These are phyloP conservation scores for Xylogone sp. DNA, from an alignment of 2,329 filamentous ascomycete genomes.

Conservation along the genomic window DNA sequence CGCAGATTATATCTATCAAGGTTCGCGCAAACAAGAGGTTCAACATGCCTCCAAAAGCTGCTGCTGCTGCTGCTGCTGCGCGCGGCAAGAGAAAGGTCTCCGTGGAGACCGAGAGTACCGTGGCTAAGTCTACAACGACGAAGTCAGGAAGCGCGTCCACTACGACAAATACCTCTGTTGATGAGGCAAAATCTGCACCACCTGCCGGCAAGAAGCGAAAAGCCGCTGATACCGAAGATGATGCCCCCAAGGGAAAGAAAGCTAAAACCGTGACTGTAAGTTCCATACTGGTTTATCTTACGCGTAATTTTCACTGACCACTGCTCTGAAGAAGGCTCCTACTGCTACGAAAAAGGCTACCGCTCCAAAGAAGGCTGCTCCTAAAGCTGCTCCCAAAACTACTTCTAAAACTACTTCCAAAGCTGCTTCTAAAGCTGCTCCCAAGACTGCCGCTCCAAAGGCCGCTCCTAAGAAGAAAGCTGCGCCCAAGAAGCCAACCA, in stretches of 20 bases:
- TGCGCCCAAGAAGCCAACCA: constrained; percentile 2
- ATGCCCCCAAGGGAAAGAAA: constrained; percentile 16
- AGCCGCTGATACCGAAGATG: constrained; percentile 8
- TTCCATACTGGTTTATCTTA: neutral
- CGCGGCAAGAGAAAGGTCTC: constrained; percentile 4
- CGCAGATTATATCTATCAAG: neutral
- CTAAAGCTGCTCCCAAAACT: constrained; percentile 15
- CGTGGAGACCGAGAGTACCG: constrained; percentile 1
- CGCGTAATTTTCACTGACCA: neutral
- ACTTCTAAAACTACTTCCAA: constrained; percentile 12
- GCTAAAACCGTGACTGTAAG: constrained; percentile 8
- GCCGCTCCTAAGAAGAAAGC: constrained; percentile 10
- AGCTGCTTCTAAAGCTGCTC: constrained; percentile 9
- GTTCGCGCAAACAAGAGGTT: neutral
- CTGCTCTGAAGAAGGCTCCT: constrained; percentile 14
- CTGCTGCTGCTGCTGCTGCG: constrained; percentile 7
- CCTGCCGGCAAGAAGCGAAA: constrained; percentile 18
- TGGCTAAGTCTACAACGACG: neutral
- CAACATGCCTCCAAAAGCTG: constrained; percentile 18
- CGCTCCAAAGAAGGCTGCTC: constrained; percentile 2
- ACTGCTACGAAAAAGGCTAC: constrained; percentile 12
- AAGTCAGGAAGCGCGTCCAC: constrained; percentile 19
- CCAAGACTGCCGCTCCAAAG: constrained; percentile 8
- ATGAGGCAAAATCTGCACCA: constrained; percentile 10
- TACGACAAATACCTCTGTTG: constrained; percentile 16